Percentiles rank a stretch among this genome's conserved stretches.
phyloP scores from a whole-genome alignment of 2,329 filamentous ascomycete species.

The Sarocladium oryzae region DNA sequence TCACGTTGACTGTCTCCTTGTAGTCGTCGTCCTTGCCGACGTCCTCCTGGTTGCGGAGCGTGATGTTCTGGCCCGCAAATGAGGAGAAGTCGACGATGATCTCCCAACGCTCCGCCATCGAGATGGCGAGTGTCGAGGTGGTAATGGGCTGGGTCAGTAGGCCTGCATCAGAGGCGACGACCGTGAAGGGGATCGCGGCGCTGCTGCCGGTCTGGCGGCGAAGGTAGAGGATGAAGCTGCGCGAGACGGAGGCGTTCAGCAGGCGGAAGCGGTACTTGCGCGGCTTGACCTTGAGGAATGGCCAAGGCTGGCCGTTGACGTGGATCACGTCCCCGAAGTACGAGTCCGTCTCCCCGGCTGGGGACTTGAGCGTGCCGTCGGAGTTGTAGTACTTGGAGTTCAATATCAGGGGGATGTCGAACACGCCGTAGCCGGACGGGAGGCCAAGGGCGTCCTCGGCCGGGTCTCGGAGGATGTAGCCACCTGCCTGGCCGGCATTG shows the following conservation, averaged over 20 bases:
- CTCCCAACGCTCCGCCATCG: slow-evolving; percentile 53
- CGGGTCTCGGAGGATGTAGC: slow-evolving; percentile 47
- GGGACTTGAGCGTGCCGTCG: slow-evolving; percentile 42
- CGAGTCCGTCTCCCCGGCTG: slow-evolving; percentile 35
- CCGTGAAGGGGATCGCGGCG: slow-evolving; percentile 36
- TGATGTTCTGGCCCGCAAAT: slow-evolving; percentile 41
- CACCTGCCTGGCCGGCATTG: slow-evolving; percentile 49
- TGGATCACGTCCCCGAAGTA: slow-evolving; percentile 53
- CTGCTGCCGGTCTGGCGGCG: slow-evolving; percentile 23
- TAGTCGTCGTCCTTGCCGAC: slow-evolving; percentile 42
- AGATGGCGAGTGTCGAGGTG: slow-evolving; percentile 34
- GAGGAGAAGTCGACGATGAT: slow-evolving; percentile 48
- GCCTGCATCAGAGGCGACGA: slow-evolving; percentile 49
- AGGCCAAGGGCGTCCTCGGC: slow-evolving; percentile 41
- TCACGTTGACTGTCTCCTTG: slow-evolving; percentile 42
- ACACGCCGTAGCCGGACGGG: slow-evolving; percentile 40
- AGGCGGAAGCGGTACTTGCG: slow-evolving; percentile 54
- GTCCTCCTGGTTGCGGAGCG: slow-evolving; percentile 24
- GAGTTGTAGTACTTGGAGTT: slow-evolving; percentile 43
- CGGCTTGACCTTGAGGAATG: slow-evolving; percentile 50
- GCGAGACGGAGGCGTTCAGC: slow-evolving; percentile 42
- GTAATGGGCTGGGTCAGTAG: slow-evolving; percentile 39
- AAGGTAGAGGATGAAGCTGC: slow-evolving; percentile 43
- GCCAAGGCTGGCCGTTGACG: slow-evolving; percentile 55
- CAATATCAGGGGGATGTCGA: slow-evolving; percentile 47